These are phyloP conservation scores for Kalmusia sp. DNA, from an alignment of 2,329 filamentous ascomycete species.

Conservation along the genomic window DNA sequence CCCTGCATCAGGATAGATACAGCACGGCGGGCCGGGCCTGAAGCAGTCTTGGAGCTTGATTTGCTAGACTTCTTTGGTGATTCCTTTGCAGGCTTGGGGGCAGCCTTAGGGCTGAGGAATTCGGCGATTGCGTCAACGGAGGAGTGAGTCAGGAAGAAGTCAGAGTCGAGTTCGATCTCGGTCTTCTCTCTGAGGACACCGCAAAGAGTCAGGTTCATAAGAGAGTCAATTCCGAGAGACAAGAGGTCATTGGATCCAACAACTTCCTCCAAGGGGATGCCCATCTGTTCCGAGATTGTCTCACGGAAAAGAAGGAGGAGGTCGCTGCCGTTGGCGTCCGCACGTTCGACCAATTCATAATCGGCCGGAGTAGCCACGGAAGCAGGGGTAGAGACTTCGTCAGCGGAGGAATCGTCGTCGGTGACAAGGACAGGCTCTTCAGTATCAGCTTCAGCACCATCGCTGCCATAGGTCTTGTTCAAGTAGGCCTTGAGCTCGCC, in stretches of 20 bases:
- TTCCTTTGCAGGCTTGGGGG: background rate
- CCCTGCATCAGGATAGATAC: constrained; percentile 55
- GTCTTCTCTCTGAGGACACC: constrained; percentile 15
- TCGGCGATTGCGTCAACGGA: constrained; percentile 4
- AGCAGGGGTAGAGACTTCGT: constrained; percentile 44
- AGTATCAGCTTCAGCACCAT: constrained; percentile 6
- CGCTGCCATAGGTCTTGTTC: constrained; percentile 53
- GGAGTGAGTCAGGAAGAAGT: constrained; percentile 7
- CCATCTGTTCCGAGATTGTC: constrained; percentile 14
- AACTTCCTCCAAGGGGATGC: constrained; percentile 9
- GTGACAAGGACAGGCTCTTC: constrained; percentile 25
- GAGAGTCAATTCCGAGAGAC: constrained; percentile 15
- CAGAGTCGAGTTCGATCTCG: constrained; percentile 5
- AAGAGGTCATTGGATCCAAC: constrained; percentile 8
- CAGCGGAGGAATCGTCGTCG: constrained; percentile 51
- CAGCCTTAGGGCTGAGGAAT: constrained; percentile 3
- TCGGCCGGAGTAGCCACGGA: constrained; percentile 52
- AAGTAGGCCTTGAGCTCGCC: constrained; percentile 67
- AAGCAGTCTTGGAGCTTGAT: constrained; percentile 2
- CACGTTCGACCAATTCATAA: background rate
- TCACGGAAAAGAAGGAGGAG: constrained; percentile 9
- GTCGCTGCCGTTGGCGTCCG: background rate
- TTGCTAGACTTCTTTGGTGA: constrained; percentile 1
- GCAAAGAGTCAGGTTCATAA: constrained; percentile 18
- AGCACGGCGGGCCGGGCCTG: constrained; percentile 3